Evolutionary conservation across 1,284 basidiomycete species (phyloP).

Genomic region (Austroboletus niveus): DNA sequence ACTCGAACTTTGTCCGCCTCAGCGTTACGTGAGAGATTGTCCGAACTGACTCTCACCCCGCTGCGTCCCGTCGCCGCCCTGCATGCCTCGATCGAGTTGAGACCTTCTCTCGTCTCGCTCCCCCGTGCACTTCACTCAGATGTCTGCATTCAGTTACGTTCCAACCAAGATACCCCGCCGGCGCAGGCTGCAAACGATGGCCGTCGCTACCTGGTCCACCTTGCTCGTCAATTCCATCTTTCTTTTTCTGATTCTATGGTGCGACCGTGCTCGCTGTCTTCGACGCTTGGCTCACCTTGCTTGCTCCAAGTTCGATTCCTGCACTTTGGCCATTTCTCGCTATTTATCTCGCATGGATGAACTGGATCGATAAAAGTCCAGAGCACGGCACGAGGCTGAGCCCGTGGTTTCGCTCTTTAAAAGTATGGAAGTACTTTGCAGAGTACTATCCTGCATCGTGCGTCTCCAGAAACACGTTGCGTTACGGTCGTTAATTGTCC

Average conservation of each 20-base stretch:
- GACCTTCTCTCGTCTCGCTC: constrained; percentile 27
- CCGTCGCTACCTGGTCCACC: constrained; percentile 85
- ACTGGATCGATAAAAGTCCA: constrained; percentile 74
- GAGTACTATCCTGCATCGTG: constrained; percentile 92
- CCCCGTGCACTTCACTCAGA: constrained; percentile 1
- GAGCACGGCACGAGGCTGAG: constrained; percentile 76
- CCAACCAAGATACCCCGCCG: constrained; percentile 74
- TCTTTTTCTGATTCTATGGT: constrained; percentile 81
- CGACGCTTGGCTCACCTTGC: constrained; percentile 3
- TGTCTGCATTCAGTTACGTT: constrained; percentile 51
- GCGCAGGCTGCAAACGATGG: constrained; percentile 81
- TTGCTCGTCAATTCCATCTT: constrained; percentile 71
- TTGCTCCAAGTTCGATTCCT: constrained; percentile 73
- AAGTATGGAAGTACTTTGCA: constrained; percentile 84
- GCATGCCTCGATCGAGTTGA: constrained; percentile 67
- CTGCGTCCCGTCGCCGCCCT: constrained; percentile 59
- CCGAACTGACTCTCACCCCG: constrained; percentile 52
- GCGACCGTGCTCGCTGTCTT: constrained; percentile 30
- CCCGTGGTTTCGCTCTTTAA: constrained; percentile 70
- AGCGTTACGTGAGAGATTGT: constrained; percentile 55
- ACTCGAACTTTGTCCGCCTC: constrained; percentile 43
- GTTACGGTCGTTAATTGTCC: background rate
- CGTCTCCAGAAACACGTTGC: constrained; percentile 36
- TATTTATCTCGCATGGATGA: constrained; percentile 82
- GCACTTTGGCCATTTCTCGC: constrained; percentile 84